Evolutionary conservation across 1,284 basidiomycete species (phyloP).

Genomic region (Hemileia vastatrix): DNA sequence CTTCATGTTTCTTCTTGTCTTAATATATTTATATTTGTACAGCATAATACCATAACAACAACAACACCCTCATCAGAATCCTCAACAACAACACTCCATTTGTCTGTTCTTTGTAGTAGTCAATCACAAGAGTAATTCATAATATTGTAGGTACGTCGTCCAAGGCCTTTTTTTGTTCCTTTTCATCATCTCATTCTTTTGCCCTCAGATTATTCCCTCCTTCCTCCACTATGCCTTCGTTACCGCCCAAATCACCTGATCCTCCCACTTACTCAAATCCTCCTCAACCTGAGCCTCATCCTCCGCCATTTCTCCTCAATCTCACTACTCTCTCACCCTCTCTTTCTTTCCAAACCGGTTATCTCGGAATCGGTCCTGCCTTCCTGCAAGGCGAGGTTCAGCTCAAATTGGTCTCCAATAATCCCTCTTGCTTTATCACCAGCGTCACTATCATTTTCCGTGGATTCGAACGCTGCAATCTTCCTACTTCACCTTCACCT

Average conservation of each 20-base stretch:
- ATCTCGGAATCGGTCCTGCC: constrained; percentile 8
- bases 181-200: too few species aligned
- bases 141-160: too few species aligned
- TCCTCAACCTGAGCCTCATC: neutral
- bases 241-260: neutral
- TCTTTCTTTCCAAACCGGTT: neutral
- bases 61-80: too few species aligned
- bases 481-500: neutral
- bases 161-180: too few species aligned
- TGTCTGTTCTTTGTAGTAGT: too few species aligned
- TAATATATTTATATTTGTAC: too few species aligned
- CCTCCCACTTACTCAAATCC: neutral
- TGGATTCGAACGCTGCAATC: neutral
- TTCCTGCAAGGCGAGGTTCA: constrained; percentile 7
- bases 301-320: constrained; percentile 7
- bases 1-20: too few species aligned
- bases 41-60: too few species aligned
- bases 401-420: constrained; percentile 2
- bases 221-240: too few species aligned
- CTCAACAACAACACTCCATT: too few species aligned
- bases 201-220: too few species aligned
- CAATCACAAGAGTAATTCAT: too few species aligned
- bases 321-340: constrained; percentile 13
- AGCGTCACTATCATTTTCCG: neutral
- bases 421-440: neutral